These are phyloP conservation scores for Talaromyces sp. DNA, from an alignment of 2,329 filamentous ascomycete species.

Conservation along the genomic window DNA sequence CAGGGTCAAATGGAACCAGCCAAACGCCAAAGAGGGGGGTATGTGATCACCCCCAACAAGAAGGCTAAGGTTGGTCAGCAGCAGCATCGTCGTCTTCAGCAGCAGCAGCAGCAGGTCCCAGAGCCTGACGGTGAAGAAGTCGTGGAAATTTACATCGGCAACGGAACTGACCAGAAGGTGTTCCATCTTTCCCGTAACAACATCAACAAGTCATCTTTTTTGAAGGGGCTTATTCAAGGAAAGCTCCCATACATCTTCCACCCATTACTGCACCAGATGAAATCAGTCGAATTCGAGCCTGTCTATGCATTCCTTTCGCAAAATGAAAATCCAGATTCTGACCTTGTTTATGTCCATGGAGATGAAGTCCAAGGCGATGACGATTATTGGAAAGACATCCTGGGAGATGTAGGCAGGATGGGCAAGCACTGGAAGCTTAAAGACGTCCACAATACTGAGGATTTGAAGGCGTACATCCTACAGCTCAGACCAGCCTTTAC, in stretches of 20 bases:
- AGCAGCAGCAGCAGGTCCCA: not conserved
- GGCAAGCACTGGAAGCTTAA: not conserved
- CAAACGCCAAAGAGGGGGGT: not conserved
- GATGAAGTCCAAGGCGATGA: not conserved
- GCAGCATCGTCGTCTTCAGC: not conserved
- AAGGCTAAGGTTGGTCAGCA: not conserved
- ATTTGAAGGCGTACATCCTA: conserved; percentile 1
- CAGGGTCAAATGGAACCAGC: not conserved
- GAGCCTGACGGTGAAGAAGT: not conserved
- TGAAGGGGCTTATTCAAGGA: not conserved
- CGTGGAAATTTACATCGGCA: conserved; percentile 9
- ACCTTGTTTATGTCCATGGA: not conserved
- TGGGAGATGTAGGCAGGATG: conserved; percentile 1
- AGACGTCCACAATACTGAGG: not conserved
- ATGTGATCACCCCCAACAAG: not conserved
- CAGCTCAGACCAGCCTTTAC: not conserved
- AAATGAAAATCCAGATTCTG: not conserved
- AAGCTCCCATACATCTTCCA: conserved; percentile 6
- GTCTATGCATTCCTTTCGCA: not conserved
- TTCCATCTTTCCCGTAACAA: conserved; percentile 5
- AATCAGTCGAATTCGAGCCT: not conserved
- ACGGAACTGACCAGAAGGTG: not conserved
- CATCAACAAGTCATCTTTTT: conserved; percentile 8
- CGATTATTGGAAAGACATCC: not conserved
- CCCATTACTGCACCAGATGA: conserved; percentile 7